Percentiles rank a stretch among this genome's conserved stretches.
Conservation (phyloP, 1,139 yeast species). For the Blastobotrys buckinghamii region DNA sequence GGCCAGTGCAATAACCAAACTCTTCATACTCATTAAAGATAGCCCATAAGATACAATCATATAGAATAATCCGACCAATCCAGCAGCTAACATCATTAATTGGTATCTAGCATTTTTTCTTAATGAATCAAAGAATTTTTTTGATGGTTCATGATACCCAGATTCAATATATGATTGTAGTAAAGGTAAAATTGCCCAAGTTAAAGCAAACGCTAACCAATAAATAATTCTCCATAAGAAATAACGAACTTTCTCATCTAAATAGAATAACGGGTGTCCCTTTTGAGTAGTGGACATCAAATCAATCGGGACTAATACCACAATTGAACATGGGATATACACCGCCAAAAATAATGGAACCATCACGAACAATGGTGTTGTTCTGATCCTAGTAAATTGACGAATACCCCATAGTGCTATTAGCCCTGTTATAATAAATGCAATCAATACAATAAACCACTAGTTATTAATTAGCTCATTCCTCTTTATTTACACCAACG, state of each 20-base stretch:
- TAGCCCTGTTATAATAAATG: conserved; percentile 32
- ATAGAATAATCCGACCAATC: conserved; percentile 53
- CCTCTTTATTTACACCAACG: not conserved
- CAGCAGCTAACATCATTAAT: conserved; percentile 47
- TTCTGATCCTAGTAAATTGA: conserved; percentile 33
- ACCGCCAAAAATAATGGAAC: conserved; percentile 42
- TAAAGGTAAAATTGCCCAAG: conserved; percentile 66
- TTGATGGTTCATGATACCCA: conserved; percentile 50
- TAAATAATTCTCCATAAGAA: conserved; percentile 67
- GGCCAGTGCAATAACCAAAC: conserved; percentile 67
- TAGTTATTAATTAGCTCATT: not conserved
- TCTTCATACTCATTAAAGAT: conserved; percentile 48
- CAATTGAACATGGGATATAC: conserved; percentile 50
- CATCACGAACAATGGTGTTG: conserved; percentile 39
- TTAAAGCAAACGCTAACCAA: conserved; percentile 72
- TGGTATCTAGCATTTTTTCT: conserved; percentile 57
- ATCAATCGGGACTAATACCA: conserved; percentile 52
- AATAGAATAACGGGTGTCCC: conserved; percentile 33
- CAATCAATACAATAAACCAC: conserved; percentile 31
- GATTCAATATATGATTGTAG: conserved; percentile 68
- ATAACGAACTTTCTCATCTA: conserved; percentile 45
- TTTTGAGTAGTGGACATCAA: conserved; percentile 36
- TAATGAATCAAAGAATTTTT: conserved; percentile 52
- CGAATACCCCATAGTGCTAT: conserved; percentile 34
- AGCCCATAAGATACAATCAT: conserved; percentile 58